phyloP scores from a whole-genome alignment of 345 rosid species.

The Eucalyptus coolabah region DNA sequence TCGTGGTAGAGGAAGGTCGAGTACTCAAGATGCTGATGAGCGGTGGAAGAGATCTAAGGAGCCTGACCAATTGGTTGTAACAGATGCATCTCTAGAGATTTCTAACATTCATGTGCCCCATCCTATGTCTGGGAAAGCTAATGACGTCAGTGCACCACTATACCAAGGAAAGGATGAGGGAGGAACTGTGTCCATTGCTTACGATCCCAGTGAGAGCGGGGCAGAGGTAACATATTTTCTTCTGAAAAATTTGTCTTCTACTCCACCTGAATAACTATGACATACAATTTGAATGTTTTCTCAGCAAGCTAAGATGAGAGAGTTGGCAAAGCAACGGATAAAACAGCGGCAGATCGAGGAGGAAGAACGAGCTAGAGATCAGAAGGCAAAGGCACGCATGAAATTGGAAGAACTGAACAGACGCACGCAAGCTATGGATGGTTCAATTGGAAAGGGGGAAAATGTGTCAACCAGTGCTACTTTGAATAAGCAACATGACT shows the following conservation, averaged over 20 bases:
- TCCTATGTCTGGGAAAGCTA: conserved; percentile 3
- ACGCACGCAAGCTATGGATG: conserved; percentile 43
- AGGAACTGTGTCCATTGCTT: conserved; percentile 14
- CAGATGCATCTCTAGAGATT: conserved; percentile 20
- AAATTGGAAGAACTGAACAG: conserved; percentile 81
- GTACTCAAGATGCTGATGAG: conserved; percentile 41
- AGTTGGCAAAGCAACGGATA: conserved; percentile 56
- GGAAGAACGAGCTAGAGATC: conserved; percentile 84
- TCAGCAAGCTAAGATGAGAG: conserved; percentile 75
- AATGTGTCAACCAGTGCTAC: conserved; percentile 9
- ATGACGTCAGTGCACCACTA: conserved; percentile 16
- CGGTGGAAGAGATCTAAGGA: conserved; percentile 32
- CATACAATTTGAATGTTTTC: conserved; percentile 1
- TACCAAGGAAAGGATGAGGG: conserved; percentile 24
- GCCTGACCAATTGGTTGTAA: conserved; percentile 14
- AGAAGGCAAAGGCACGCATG: conserved; percentile 78
- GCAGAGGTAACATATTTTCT: conserved; percentile 22
- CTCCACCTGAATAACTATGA: background rate
- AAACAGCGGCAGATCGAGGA: conserved; percentile 74
- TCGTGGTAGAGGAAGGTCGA: conserved; percentile 43
- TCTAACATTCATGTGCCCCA: conserved; percentile 21
- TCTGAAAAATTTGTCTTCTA: background rate
- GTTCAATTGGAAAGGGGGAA: conserved; percentile 24
- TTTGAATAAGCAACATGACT: conserved; percentile 26
- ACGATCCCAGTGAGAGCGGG: conserved; percentile 41